phyloP scores from a whole-genome alignment of 129 eudicot species.

The Solidago caesia region DNA sequence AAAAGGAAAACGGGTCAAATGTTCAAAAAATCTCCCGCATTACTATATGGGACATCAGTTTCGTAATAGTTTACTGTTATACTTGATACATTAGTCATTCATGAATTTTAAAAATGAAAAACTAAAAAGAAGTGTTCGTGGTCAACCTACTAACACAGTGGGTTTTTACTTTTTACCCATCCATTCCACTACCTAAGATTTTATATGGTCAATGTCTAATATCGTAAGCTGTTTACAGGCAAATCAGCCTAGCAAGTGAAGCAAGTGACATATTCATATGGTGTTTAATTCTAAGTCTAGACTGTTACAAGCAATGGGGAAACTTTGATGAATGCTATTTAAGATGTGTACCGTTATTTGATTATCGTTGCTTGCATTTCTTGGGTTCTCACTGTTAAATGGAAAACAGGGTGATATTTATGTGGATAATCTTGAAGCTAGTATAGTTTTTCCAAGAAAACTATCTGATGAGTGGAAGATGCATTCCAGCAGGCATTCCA shows the following conservation, averaged over 20 bases:
- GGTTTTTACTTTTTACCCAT: neutral
- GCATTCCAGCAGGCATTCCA: constrained; percentile 30
- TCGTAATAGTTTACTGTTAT: neutral
- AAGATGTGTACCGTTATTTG: neutral
- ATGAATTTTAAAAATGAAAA: neutral
- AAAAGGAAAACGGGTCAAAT: neutral
- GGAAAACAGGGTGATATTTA: constrained; percentile 45
- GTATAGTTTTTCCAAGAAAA: constrained; percentile 37
- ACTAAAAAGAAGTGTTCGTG: neutral
- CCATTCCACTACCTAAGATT: neutral
- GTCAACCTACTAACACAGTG: neutral
- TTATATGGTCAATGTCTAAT: neutral
- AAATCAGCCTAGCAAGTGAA: constrained; percentile 42
- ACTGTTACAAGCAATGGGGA: constrained; percentile 55
- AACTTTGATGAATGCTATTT: constrained; percentile 3
- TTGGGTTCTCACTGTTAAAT: constrained; percentile 14
- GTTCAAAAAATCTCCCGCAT: neutral
- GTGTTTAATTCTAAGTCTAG: constrained; percentile 49
- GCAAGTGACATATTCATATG: constrained; percentile 40
- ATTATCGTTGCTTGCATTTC: neutral
- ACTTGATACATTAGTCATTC: constrained; percentile 1
- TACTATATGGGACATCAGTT: neutral
- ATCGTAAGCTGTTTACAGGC: constrained; percentile 31
- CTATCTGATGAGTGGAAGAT: constrained; percentile 43
- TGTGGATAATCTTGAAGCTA: constrained; percentile 49